Evolutionary conservation across 345 rosid genomes (phyloP).

Genomic region (Heritiera fomes): DNA sequence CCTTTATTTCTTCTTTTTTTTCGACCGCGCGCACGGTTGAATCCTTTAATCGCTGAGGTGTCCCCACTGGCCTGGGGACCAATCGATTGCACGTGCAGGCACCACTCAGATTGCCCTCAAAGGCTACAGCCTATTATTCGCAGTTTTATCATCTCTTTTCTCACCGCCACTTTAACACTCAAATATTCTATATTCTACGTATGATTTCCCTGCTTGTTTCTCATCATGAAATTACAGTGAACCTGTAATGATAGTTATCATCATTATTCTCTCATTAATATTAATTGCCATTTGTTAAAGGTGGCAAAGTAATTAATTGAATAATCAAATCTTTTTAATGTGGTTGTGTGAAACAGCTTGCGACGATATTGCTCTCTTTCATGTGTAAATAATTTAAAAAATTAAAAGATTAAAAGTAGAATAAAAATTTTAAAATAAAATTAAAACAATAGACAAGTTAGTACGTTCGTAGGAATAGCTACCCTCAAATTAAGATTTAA

Average conservation of each 20-base stretch:
- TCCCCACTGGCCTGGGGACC: conserved; percentile 21
- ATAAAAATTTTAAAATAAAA: too few relatives aligned
- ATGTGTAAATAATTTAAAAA: too few relatives aligned
- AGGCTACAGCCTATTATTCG: background rate
- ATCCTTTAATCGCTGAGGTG: background rate
- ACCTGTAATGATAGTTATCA: background rate
- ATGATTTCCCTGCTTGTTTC: background rate
- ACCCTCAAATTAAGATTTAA: too few relatives aligned
- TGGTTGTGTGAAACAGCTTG: too few relatives aligned
- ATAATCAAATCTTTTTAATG: background rate
- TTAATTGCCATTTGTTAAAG: background rate
- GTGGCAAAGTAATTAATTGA: background rate
- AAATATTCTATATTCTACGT: background rate
- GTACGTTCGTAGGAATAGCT: too few relatives aligned
- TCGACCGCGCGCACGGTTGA: conserved; percentile 32
- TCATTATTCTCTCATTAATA: background rate
- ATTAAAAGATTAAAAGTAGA: too few relatives aligned
- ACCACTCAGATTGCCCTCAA: conserved; percentile 11
- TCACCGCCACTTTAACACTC: background rate
- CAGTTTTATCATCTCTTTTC: background rate
- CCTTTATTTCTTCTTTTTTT: background rate
- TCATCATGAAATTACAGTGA: background rate
- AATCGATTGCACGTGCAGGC: conserved; percentile 37
- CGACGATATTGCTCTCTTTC: too few relatives aligned
- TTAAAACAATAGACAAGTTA: too few relatives aligned